Percentiles rank a stretch among this genome's conserved stretches.
phyloP scores from a whole-genome alignment of 805 yeast genomes.

The Candida bentonensis region DNA sequence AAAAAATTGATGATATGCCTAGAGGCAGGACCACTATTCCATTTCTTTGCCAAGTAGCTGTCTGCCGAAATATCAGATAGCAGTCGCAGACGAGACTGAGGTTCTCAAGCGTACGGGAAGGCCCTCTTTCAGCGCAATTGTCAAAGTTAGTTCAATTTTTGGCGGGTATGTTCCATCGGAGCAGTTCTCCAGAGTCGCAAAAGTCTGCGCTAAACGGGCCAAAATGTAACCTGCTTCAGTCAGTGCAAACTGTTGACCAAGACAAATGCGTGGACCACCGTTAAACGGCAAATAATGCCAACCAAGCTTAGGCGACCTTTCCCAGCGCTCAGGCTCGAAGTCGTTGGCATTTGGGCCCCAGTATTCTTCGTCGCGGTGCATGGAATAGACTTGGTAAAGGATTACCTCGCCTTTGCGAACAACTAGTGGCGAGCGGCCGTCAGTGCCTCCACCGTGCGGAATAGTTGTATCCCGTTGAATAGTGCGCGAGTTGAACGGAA shows the following conservation, averaged over 20 bases:
- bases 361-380: constrained; percentile 23
- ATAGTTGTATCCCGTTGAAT: constrained; percentile 27
- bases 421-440: constrained; percentile 21
- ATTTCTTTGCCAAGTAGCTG: too few species aligned
- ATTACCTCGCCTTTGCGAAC: constrained; percentile 26
- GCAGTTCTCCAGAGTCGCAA: constrained; percentile 11
- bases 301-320: constrained; percentile 1
- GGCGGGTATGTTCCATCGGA: not conserved
- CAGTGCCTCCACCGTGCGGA: constrained; percentile 31
- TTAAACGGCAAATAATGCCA: constrained; percentile 33
- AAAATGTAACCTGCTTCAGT: constrained; percentile 31
- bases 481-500: constrained; percentile 28
- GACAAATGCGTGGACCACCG: constrained; percentile 35
- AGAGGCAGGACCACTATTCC: too few species aligned
- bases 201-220: constrained; percentile 23
- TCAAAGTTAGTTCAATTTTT: not conserved
- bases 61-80: too few species aligned
- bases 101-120: too few species aligned
- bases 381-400: constrained; percentile 21
- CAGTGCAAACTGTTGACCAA: constrained; percentile 35
- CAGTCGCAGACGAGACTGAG: too few species aligned
- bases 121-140: not conserved
- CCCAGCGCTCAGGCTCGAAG: constrained; percentile 31
- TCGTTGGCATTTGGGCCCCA: constrained; percentile 27
- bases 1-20: too few species aligned